Evolutionary conservation across 306 rosid genomes (phyloP), one percentile per base, ranked within the genome.

Genomic region (Begonia loranthoides): DNA sequence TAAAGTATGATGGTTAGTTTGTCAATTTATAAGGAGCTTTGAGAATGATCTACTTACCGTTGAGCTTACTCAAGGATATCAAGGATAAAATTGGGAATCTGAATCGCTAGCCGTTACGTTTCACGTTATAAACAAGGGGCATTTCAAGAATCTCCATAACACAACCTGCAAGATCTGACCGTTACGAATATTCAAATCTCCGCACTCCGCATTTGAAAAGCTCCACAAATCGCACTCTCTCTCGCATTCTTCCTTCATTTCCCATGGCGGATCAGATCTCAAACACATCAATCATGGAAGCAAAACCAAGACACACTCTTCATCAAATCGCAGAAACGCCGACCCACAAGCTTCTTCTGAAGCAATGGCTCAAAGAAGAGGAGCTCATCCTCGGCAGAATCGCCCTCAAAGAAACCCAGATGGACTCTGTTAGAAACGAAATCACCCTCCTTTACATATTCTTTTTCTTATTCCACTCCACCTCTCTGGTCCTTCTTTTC

Each of bases 341-440:
- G 4, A 83, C 93, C 67, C 99, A 92, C 84, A 83, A 69, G 71
- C 99, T 92, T 45, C 99, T 92, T 46, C 76, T 92, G 19, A 92
- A 92, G 72, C 99, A 92, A 62, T 92, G 96, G 99, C 87, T 83
- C 4, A 86, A 92, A 49, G 99, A 92, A 64, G 96, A 92, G 17
- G 87, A 86, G 58, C 84, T 92, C 17, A 86, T 80, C 72, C 78
- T 80, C 11, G 69, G 65, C 34, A 70, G 99, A 47, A 68, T 83
- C 24, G 58, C 88, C 0, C 74, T 83, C 51, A 86, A 86, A 41
- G 96, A 92, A 46, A 82, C 86, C 33, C 99, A 86, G 41, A 83
- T 87, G 46, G 93, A 92, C 50, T 80, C 96, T 0, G 65, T 79
- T 0, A 77, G 84, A 6, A 83, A 70, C 33, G 96, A 92, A 55